Base-by-base conservation (phyloP, 2,329 filamentous ascomycete genomes). In the Didymella sp. region DNA sequence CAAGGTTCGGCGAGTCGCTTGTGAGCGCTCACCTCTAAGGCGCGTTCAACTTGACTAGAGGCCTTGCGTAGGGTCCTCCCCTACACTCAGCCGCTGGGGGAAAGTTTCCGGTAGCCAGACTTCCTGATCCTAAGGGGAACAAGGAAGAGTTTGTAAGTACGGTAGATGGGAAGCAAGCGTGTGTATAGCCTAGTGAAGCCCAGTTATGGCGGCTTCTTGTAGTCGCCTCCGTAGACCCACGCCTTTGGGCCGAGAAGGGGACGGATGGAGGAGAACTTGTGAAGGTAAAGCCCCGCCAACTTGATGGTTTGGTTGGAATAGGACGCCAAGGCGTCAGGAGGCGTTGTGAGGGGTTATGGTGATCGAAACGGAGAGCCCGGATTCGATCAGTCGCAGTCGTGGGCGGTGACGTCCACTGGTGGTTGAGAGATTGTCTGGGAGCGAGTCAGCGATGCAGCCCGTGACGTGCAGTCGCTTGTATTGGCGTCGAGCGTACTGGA, bases 141-240 rank as follows among this genome's bases (percentile, higher is more conserved):
- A 44, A 62, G 63, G 65, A 71, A 69, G 62, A 35, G 24, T 38
- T 54, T 44, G 57, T 51, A 60, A 64, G 53, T 47, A 60, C 30
- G 31, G 61, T 60, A 47, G 61, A 59, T 59, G 33, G 38, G 38
- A 58, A 64, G 48, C 60, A 60, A 56, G 49, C 59, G 37, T 44
- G 43, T 57, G 25, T 52, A 13, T 48, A 9, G 42, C 38, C 45
- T 55, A n/a, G 38, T 58, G 27, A 78, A 77, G 77, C 70, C 83
- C 79, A 94, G 81, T 97, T 98, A 98, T 85, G 94, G 94, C 78
- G 95, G 94, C 82, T 96, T 94, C 84, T 92, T 95, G 84, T 75
- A 74, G 64, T 95, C 91, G 83, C 92, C 91, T 89, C 94, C 93
- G 80, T 94, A 94, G 87, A 96, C 92, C 92, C 92, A 91, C 84